Conservation (phyloP, 83 land plant genomes). For the Thuja plicata region DNA sequence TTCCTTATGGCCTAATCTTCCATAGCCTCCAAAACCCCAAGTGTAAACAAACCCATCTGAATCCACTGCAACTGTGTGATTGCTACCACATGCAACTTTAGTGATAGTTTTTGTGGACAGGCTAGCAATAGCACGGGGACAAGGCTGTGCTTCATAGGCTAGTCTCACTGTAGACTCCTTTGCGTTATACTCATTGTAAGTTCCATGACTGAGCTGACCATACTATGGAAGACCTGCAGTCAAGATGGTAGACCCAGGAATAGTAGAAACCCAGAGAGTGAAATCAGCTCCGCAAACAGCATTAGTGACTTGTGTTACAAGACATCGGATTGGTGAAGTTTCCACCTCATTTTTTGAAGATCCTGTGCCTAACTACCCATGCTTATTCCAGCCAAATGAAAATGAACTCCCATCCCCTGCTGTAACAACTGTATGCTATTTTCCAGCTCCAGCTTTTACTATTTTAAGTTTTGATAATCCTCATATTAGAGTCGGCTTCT, state of each 20-base stretch:
- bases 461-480: constrained; percentile 75
- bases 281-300: constrained; percentile 91
- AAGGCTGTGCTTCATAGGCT: constrained; percentile 89
- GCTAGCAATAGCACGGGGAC: constrained; percentile 81
- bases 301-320: constrained; percentile 70
- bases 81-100: constrained; percentile 97
- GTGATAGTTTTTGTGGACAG: constrained; percentile 69
- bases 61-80: constrained; percentile 99
- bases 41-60: constrained; percentile 91
- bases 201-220: constrained; percentile 99
- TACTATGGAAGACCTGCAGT: constrained; percentile 98
- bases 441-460: constrained; percentile 80
- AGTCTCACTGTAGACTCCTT: constrained; percentile 88
- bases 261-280: constrained; percentile 89
- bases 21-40: constrained; percentile 99
- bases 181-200: constrained; percentile 94
- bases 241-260: constrained; percentile 78
- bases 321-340: constrained; percentile 71
- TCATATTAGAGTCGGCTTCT: constrained; percentile 73
- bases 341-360: constrained; percentile 56
- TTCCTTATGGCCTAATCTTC: constrained; percentile 96
- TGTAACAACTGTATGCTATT: constrained; percentile 86
- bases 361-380: constrained; percentile 96
- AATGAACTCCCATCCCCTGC: constrained; percentile 73
- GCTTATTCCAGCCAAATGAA: constrained; percentile 94